These are phyloP conservation scores for Aspergillus funiculosus DNA, from an alignment of 495 filamentous ascomycete genomes.

Conservation along the genomic window DNA sequence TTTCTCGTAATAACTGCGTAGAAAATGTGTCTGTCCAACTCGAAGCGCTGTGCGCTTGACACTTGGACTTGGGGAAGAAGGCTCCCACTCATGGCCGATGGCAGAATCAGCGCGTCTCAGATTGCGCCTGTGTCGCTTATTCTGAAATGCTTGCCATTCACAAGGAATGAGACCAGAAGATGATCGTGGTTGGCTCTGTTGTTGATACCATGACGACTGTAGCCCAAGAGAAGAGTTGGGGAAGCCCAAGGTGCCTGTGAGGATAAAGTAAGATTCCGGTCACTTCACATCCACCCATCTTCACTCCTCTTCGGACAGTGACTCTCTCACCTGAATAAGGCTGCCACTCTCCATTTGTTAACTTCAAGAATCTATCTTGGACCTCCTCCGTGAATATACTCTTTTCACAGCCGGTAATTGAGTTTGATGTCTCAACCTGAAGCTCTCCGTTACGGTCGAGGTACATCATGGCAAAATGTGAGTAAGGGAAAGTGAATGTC, in stretches of 20 bases:
- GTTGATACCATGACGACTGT: constrained; percentile 23
- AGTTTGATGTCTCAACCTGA: constrained; percentile 30
- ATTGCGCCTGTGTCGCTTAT: constrained; percentile 30
- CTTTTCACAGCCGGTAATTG: constrained; percentile 32
- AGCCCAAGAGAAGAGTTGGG: constrained; percentile 3
- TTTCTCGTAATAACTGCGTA: constrained; percentile 59
- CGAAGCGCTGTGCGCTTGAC: constrained; percentile 38
- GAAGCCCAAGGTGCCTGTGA: constrained; percentile 10
- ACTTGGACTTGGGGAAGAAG: constrained; percentile 24
- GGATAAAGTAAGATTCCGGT: constrained; percentile 1
- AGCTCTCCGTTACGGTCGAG: constrained; percentile 36
- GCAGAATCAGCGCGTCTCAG: constrained; percentile 16
- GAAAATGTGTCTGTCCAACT: constrained; percentile 51
- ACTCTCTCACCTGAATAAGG: constrained; percentile 22
- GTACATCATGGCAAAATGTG: constrained; percentile 39
- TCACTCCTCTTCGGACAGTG: not conserved
- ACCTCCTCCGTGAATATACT: constrained; percentile 39
- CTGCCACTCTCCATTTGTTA: constrained; percentile 22
- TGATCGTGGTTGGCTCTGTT: constrained; percentile 14
- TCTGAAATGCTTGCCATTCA: constrained; percentile 31
- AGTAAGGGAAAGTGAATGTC: constrained; percentile 24
- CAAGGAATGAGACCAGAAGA: constrained; percentile 34
- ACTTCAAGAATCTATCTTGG: constrained; percentile 33
- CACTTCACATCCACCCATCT: not conserved
- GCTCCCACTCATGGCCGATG: constrained; percentile 14